Evolutionary conservation across 2,329 filamentous ascomycete species (phyloP), one percentile per base, ranked within the genome.

Genomic region (Aureobasidium sp.): DNA sequence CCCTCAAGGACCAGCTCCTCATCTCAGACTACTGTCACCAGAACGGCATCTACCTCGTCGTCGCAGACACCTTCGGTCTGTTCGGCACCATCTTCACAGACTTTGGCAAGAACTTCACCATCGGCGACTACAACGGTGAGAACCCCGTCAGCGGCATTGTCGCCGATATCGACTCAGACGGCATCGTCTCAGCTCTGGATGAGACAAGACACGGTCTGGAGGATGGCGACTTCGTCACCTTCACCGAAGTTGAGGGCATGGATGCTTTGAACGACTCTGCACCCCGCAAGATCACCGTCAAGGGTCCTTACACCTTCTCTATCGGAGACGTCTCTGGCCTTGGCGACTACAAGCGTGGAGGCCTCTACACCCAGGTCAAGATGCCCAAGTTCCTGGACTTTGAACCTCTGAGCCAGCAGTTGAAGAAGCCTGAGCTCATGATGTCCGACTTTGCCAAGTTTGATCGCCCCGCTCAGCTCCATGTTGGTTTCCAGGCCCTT

Each of bases 361-460:
- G 93, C 56, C 80, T 95, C 56, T 98, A 87, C 70, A 85, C 88
- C 34, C 93, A 98, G 70, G 93, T 97, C 70, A 98, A 97, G 79
- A 96, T 96, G 91, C 93, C 93, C 47, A 95, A 93, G 74, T 81
- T 89, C 52, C 72, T 97, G 63, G 81, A 93, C 67, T 98, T 97
- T 72, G 88, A 95, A 74, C 77, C 83, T 35, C 80, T 96, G 54
- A 83, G 83, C 37, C 74, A 81, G 49, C 81, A 95, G 56, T 71
- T 96, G 54, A 88, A 88, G 70, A 86, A 89, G 55, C 93, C 93
- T 2, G 91, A 96, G 63, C 83, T 94, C 59, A 73, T 97, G 64
- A 81, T 95, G 56, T 95, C 93, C 19, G 93, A 98, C 68, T 98
- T 90, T 66, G 93, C 93, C 71, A 98, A 98, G 71, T 97, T 96